Base-by-base conservation (phyloP, 345 rosid genomes). In the Citrus maxima region DNA sequence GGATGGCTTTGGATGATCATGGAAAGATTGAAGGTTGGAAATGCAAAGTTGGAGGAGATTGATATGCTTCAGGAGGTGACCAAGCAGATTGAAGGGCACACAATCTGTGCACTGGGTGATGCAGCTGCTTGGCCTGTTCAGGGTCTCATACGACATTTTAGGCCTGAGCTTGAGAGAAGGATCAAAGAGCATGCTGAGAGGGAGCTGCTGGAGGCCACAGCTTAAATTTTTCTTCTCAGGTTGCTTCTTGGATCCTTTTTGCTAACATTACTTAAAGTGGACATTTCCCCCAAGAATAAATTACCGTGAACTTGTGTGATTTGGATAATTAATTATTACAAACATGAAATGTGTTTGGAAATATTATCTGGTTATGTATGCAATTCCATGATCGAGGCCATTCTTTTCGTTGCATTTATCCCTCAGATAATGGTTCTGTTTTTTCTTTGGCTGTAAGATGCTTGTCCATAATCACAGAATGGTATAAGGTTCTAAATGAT, bases 51-150 rank as follows among this genome's bases (percentile, higher is more conserved):
- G 85, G 99, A 95, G 87, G 99, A 93, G 89, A 93, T 95, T 74
- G 99, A 95, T 85, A 93, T 96, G 98, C 93, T 96, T 76, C 99
- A 94, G 78, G 99, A 96, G 87, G 90, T 96, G 79, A 96, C 99
- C 67, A 94, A 94, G 73, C 98, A 96, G 88, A 96, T 96, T 67
- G 98, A 96, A 86, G 99, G 99, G 74, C 98, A 96, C 83, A 96
- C 99, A n/a, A 94, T 94, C 70, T 91, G 99, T 80, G 99, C 99
- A 16, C 80, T 94, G 81, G 99, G 99, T 81, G 99, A 96, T 89
- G 99, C 99, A 49, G 98, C 98, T 64, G 99, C 99, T 74, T 96
- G 99, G 99, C 99, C 97, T 46, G 99, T 94, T 74, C 98, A 96
- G 81, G 99, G 99, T 84, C 92, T 96, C 59, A 96, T 94, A 55